A percentile compares a stretch with the other conserved stretches of the same genome.
Conservation (phyloP, 2,329 filamentous ascomycete genomes). For the Cercospora janseana region DNA sequence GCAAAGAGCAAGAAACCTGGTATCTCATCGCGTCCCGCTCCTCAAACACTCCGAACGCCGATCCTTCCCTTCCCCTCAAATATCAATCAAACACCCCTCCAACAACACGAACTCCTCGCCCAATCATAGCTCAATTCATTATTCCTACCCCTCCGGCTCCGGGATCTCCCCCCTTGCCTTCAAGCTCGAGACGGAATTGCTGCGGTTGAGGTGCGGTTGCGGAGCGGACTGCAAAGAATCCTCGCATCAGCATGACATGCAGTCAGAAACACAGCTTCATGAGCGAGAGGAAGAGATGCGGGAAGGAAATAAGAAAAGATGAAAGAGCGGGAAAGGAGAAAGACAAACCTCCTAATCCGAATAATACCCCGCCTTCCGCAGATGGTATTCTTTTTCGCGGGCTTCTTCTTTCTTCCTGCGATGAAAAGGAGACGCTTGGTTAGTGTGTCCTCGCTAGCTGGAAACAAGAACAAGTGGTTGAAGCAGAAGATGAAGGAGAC, state of each 20-base stretch:
- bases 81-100: too few species aligned
- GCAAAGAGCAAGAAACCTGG: too few species aligned
- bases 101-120: too few species aligned
- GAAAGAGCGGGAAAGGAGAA: too few species aligned
- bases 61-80: too few species aligned
- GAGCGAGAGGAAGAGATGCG: too few species aligned
- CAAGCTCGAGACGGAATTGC: slow-evolving; percentile 11
- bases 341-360: slow-evolving; percentile 26
- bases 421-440: background rate
- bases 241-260: background rate
- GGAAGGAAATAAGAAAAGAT: too few species aligned
- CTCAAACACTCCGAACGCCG: too few species aligned
- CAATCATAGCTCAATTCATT: too few species aligned
- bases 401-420: slow-evolving; percentile 21
- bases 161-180: slow-evolving; percentile 1
- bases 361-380: slow-evolving; percentile 22
- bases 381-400: slow-evolving; percentile 15
- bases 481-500: background rate
- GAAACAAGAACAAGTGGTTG: too few species aligned
- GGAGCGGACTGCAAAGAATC: slow-evolving; percentile 4
- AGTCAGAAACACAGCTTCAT: background rate
- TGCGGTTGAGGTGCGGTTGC: slow-evolving; percentile 11
- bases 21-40: too few species aligned
- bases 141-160: too few species aligned
- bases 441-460: background rate